Conservation (phyloP, 768 basidiomycete genomes). For the Boletus insuetus region DNA sequence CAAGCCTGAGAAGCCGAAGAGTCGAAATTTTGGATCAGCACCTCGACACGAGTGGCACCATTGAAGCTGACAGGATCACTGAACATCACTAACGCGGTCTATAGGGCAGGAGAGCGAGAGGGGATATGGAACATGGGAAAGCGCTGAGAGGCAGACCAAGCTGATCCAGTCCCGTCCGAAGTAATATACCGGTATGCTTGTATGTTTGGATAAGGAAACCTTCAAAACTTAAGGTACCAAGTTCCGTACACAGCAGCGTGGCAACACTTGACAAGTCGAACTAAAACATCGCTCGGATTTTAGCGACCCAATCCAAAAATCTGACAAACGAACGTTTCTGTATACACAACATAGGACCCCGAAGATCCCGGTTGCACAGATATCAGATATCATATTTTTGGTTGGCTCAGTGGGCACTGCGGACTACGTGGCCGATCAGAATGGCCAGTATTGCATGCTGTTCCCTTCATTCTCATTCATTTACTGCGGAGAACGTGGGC, state of each 20-base stretch:
- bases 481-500: too few relatives aligned
- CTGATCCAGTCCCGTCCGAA: neutral
- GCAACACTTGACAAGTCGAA: neutral
- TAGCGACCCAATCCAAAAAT: slow-evolving; percentile 14
- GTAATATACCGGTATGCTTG: slow-evolving; percentile 12
- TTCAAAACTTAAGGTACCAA: slow-evolving; percentile 19
- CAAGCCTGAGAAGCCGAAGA: neutral
- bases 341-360: neutral
- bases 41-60: slow-evolving; percentile 31
- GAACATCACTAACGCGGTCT: slow-evolving; percentile 13
- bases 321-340: slow-evolving; percentile 8
- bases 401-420: too few relatives aligned
- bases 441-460: too few relatives aligned
- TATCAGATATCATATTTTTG: too few relatives aligned
- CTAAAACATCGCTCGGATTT: neutral
- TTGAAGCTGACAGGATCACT: slow-evolving; percentile 27
- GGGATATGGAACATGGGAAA: neutral
- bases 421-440: too few relatives aligned
- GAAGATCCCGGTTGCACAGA: neutral
- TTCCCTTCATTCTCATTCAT: too few relatives aligned
- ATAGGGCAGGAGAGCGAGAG: neutral
- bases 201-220: slow-evolving; percentile 9
- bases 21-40: neutral
- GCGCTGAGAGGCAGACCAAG: slow-evolving; percentile 1
- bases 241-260: slow-evolving; percentile 16